Conservation (phyloP, 2,329 filamentous ascomycete species). For the Drechslera avenae region DNA sequence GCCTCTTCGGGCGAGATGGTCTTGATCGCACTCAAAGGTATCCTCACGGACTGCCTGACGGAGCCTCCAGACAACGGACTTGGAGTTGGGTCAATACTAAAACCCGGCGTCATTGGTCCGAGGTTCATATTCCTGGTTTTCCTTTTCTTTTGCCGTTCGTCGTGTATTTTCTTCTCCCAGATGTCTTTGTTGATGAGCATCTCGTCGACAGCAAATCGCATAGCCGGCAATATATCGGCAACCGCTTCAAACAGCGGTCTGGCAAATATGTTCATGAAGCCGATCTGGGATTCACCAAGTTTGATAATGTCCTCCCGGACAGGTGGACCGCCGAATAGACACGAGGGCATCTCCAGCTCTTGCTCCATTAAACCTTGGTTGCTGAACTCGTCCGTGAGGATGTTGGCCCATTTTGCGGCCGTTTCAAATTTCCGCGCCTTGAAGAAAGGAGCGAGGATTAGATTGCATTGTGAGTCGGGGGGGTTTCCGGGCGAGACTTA, state of each 20-base stretch:
- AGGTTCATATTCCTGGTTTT: conserved; percentile 36
- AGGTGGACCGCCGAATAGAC: conserved; percentile 77
- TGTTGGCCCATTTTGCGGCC: conserved; percentile 86
- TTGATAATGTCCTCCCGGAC: conserved; percentile 84
- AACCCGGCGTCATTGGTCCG: conserved; percentile 28
- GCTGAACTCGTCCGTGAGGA: conserved; percentile 94
- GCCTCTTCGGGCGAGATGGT: conserved; percentile 21
- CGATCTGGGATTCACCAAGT: conserved; percentile 84
- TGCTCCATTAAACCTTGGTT: conserved; percentile 90
- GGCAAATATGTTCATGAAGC: conserved; percentile 96
- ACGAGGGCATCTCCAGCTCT: conserved; percentile 84
- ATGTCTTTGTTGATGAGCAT: conserved; percentile 75
- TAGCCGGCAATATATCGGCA: conserved; percentile 80
- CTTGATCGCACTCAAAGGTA: conserved; percentile 16
- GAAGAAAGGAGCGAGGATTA: conserved; percentile 18
- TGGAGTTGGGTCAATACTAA: conserved; percentile 37
- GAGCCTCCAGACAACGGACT: conserved; percentile 42
- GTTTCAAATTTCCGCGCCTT: conserved; percentile 82
- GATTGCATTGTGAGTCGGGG: not conserved
- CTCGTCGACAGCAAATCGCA: conserved; percentile 83
- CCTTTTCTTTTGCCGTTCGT: conserved; percentile 62
- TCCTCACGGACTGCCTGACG: conserved; percentile 11
- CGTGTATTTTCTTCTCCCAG: conserved; percentile 71
- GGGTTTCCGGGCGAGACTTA: conserved; percentile 58
- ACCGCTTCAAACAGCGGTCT: conserved; percentile 89